Evolutionary conservation across 352 stramenopile genomes (phyloP).

Genomic region (Pythium coloratum): DNA sequence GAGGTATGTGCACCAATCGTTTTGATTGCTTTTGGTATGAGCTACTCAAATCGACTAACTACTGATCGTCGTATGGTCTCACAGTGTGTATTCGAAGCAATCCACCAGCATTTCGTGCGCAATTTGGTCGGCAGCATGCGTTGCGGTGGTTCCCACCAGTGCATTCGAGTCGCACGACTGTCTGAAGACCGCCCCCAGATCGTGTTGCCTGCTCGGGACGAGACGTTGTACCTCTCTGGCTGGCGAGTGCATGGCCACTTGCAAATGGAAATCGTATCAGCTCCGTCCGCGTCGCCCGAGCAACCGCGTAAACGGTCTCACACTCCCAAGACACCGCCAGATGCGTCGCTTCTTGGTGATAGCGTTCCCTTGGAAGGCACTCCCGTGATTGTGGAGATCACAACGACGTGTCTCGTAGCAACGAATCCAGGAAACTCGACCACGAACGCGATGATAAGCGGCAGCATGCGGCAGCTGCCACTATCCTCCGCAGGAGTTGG

Average conservation of each 20-base stretch:
- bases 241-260: constrained; percentile 20
- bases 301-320: constrained; percentile 17
- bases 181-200: constrained; percentile 36
- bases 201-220: constrained; percentile 12
- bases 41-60: not conserved
- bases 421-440: not conserved
- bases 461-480: constrained; percentile 3
- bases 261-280: constrained; percentile 20
- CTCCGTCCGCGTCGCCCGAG: not conserved
- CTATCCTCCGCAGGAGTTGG: not conserved
- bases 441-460: not conserved
- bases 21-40: not conserved
- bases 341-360: not conserved
- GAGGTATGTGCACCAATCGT: not conserved
- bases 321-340: not conserved
- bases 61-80: not conserved
- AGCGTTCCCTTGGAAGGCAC: constrained; percentile 18
- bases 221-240: constrained; percentile 21
- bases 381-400: constrained; percentile 26
- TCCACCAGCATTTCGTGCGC: constrained; percentile 61
- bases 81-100: constrained; percentile 47
- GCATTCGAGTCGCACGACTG: constrained; percentile 39
- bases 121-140: constrained; percentile 38
- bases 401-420: constrained; percentile 8
- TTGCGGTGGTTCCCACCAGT: constrained; percentile 33